These are phyloP conservation scores for Trichoderma koningiopsis DNA, from an alignment of 2,329 filamentous ascomycete genomes.

Conservation along the genomic window DNA sequence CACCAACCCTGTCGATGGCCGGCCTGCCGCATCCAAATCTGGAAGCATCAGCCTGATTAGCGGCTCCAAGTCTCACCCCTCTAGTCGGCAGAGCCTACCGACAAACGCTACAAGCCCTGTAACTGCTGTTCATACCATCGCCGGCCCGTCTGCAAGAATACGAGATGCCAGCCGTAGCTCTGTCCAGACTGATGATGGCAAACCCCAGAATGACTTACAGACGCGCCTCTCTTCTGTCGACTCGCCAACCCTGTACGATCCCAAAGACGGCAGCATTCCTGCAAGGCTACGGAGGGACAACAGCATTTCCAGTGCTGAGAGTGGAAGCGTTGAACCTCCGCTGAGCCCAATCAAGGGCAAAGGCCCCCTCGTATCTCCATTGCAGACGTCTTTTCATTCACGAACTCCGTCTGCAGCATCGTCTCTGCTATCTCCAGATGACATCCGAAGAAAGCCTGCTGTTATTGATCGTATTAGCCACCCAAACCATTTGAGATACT, in stretches of 20 bases:
- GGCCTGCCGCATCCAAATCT: constrained; percentile 50
- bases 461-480: constrained; percentile 59
- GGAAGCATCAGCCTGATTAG: constrained; percentile 52
- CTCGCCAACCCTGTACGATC: constrained; percentile 41
- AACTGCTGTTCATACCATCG: constrained; percentile 48
- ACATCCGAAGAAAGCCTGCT: constrained; percentile 49
- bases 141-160: constrained; percentile 51
- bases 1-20: constrained; percentile 42
- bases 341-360: constrained; percentile 43
- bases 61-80: constrained; percentile 46
- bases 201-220: constrained; percentile 45
- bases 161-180: constrained; percentile 49
- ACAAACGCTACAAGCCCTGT: constrained; percentile 48
- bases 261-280: constrained; percentile 40
- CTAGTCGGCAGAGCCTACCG: constrained; percentile 45
- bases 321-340: constrained; percentile 47
- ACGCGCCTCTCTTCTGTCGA: constrained; percentile 41
- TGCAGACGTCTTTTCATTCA: constrained; percentile 40
- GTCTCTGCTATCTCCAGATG: constrained; percentile 42
- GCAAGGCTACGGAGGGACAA: constrained; percentile 47
- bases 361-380: constrained; percentile 36
- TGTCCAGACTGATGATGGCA: constrained; percentile 47
- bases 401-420: constrained; percentile 41
- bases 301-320: constrained; percentile 46
- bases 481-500: constrained; percentile 46